Percentiles rank a stretch among this genome's conserved stretches.
Conservation (phyloP, 2,329 filamentous ascomycete species). For the Phialocephala subalpina region DNA sequence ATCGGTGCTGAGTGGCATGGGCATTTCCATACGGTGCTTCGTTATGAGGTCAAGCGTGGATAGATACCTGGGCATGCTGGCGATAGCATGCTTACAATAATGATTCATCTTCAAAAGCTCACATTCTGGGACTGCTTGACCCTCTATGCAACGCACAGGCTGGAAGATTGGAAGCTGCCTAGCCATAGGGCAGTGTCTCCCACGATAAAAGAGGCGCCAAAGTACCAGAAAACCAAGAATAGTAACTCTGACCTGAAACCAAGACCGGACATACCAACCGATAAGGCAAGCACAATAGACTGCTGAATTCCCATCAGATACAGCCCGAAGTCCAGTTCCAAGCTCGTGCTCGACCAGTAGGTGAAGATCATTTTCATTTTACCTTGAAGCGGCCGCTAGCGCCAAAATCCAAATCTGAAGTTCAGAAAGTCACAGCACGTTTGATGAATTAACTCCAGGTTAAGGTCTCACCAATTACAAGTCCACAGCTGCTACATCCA, state of each 20-base stretch:
- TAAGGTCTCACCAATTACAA: neutral
- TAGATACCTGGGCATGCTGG: slow-evolving; percentile 38
- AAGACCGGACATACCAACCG: no score
- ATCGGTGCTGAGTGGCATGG: slow-evolving; percentile 25
- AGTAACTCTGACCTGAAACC: no score
- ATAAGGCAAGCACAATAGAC: no score
- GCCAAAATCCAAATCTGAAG: neutral
- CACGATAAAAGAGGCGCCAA: no score
- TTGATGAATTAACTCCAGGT: neutral
- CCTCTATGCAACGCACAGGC: no score
- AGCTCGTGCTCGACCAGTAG: no score
- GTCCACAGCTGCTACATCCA: slow-evolving; percentile 28
- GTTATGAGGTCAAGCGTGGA: slow-evolving; percentile 34
- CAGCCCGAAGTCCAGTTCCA: no score
- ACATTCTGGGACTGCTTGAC: neutral
- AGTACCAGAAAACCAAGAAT: no score
- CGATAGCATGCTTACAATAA: slow-evolving; percentile 34
- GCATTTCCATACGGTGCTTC: slow-evolving; percentile 31
- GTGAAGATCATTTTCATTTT: neutral
- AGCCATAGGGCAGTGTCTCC: no score
- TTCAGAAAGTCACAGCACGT: neutral
- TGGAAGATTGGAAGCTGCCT: no score
- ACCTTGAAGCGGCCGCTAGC: neutral
- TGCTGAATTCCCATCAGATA: no score
- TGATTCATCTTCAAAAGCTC: slow-evolving; percentile 4